Percentiles rank a stretch among this genome's conserved stretches.
phyloP scores from a whole-genome alignment of 2,329 filamentous ascomycete genomes.

The Cryphonectria japonica region DNA sequence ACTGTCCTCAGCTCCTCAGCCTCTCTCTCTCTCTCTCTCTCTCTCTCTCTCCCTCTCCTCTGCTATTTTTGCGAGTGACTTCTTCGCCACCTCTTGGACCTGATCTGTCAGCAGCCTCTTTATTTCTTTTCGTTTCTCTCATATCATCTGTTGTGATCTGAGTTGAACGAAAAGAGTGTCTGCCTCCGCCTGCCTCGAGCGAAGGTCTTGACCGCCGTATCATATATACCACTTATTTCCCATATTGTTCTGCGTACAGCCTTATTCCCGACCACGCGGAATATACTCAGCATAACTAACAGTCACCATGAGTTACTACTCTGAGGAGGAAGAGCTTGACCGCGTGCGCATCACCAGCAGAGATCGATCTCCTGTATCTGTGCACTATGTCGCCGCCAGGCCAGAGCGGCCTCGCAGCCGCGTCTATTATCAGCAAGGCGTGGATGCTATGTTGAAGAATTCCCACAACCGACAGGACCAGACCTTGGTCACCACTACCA shows the following conservation, averaged over 20 bases:
- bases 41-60: neutral
- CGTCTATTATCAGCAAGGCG: constrained; percentile 47
- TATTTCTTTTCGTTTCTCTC: neutral
- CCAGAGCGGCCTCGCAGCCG: constrained; percentile 42
- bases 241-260: neutral
- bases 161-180: constrained; percentile 30
- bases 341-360: constrained; percentile 51
- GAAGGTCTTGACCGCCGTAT: neutral
- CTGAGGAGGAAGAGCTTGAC: constrained; percentile 61
- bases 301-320: constrained; percentile 44
- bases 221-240: neutral
- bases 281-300: neutral
- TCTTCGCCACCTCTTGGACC: constrained; percentile 9
- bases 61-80: constrained; percentile 4
- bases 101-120: neutral
- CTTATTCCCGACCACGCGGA: neutral
- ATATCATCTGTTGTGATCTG: neutral
- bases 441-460: constrained; percentile 46
- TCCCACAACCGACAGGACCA: constrained; percentile 44
- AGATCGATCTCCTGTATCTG: constrained; percentile 44
- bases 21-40: neutral
- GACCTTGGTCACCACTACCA: constrained; percentile 49
- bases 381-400: constrained; percentile 51
- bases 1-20: constrained; percentile 4
- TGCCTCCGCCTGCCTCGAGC: neutral